Conservation (phyloP, 495 filamentous ascomycete species). For the Penicillium egyptiacum region DNA sequence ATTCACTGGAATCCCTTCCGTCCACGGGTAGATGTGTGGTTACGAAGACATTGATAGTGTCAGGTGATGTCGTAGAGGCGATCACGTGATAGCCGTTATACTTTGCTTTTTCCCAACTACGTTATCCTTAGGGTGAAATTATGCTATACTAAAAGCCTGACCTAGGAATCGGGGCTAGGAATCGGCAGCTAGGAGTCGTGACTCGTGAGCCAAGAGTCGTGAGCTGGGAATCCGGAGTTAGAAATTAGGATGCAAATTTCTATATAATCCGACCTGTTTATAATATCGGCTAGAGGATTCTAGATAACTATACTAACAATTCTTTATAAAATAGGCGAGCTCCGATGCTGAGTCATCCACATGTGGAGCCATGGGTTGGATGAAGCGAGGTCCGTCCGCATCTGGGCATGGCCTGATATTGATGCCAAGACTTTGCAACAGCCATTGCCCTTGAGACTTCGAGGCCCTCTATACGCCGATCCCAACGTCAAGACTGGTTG, state of each 20-base stretch:
- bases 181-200: too few species aligned
- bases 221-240: too few species aligned
- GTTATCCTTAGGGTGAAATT: too few species aligned
- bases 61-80: too few species aligned
- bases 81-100: too few species aligned
- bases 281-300: background rate
- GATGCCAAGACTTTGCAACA: slow-evolving; percentile 2
- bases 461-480: background rate
- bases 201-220: too few species aligned
- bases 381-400: background rate
- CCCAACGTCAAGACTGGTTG: background rate
- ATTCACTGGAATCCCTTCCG: too few species aligned
- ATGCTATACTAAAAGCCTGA: too few species aligned
- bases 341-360: background rate
- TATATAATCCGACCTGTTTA: background rate
- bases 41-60: too few species aligned
- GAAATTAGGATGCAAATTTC: background rate
- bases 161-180: too few species aligned
- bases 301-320: background rate
- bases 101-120: too few species aligned
- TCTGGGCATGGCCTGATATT: background rate
- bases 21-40: too few species aligned
- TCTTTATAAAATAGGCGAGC: background rate
- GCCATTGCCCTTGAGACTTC: background rate
- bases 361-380: background rate